Conservation (phyloP, 495 filamentous ascomycete genomes). For the Neurospora sp. region DNA sequence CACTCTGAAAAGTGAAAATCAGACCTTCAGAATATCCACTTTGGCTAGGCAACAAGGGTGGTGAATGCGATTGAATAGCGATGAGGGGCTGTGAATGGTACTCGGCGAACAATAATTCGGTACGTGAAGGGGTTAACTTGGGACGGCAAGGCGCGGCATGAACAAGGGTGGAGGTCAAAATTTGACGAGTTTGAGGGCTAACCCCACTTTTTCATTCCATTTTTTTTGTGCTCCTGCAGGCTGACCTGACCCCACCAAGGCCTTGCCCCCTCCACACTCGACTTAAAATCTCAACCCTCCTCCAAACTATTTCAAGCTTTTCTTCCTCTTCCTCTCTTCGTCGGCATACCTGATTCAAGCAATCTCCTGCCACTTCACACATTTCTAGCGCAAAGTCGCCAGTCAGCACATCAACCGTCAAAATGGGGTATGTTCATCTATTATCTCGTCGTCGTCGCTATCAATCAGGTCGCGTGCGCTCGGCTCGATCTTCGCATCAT, state of each 20-base stretch:
- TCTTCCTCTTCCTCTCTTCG: slow-evolving; percentile 21
- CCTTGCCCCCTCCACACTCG: slow-evolving; percentile 16
- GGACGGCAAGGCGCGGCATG: slow-evolving; percentile 18
- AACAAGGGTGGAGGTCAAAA: slow-evolving; percentile 1
- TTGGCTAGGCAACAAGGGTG: not conserved
- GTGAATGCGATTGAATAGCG: not conserved
- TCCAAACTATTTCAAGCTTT: slow-evolving; percentile 8
- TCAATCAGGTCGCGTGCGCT: not conserved
- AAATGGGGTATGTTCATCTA: slow-evolving; percentile 19
- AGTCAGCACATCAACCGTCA: slow-evolving; percentile 14
- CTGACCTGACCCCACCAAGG: slow-evolving; percentile 11
- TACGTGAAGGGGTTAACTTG: not conserved
- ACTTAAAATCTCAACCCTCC: slow-evolving; percentile 25
- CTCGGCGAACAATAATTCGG: not conserved
- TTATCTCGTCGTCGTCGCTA: not conserved
- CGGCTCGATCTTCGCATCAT: not conserved
- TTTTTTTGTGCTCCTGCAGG: slow-evolving; percentile 10
- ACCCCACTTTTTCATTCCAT: slow-evolving; percentile 15
- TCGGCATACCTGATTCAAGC: slow-evolving; percentile 30
- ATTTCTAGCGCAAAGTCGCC: slow-evolving; percentile 14
- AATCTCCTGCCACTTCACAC: slow-evolving; percentile 26
- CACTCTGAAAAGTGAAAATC: not conserved
- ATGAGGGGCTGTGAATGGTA: not conserved
- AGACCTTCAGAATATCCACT: not conserved
- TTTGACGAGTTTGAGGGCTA: slow-evolving; percentile 15